phyloP scores from a whole-genome alignment of 495 filamentous ascomycete genomes.

The Aspergillus egyptiacus region DNA sequence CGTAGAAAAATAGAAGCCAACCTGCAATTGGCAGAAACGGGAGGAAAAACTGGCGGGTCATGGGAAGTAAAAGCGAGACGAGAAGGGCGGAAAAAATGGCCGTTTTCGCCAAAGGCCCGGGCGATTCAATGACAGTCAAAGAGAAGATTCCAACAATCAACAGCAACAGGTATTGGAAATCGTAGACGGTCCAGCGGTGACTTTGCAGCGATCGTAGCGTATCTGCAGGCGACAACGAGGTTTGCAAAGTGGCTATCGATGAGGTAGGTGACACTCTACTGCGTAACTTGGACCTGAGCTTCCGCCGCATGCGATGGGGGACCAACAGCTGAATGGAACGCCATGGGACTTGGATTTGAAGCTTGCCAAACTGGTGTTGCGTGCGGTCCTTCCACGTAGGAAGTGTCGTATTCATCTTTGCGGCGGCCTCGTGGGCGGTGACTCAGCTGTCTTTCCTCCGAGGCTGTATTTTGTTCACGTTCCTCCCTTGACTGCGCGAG shows the following conservation, averaged over 20 bases:
- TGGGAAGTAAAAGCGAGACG: conserved; percentile 69
- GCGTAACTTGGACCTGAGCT: conserved; percentile 67
- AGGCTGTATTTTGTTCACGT: neutral
- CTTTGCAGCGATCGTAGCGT: conserved; percentile 64
- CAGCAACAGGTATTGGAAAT: conserved; percentile 77
- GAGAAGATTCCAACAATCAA: conserved; percentile 72
- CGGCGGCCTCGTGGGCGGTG: conserved; percentile 21
- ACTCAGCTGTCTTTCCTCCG: conserved; percentile 22
- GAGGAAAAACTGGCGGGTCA: conserved; percentile 85
- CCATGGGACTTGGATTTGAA: conserved; percentile 47
- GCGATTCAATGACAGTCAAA: conserved; percentile 68
- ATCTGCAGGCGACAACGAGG: conserved; percentile 69
- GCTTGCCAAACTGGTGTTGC: conserved; percentile 43
- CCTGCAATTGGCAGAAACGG: conserved; percentile 77
- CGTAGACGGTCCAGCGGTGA: conserved; percentile 78
- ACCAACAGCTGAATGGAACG: conserved; percentile 48
- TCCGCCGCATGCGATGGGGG: conserved; percentile 65
- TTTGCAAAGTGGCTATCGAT: conserved; percentile 69
- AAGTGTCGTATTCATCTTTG: conserved; percentile 37
- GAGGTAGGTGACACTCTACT: conserved; percentile 64
- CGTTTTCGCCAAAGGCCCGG: conserved; percentile 67
- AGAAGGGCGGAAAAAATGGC: conserved; percentile 59
- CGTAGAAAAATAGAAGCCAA: conserved; percentile 84
- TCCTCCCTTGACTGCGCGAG: neutral
- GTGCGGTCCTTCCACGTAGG: conserved; percentile 49